Evolutionary conservation across 176 grass and related monocot genomes (phyloP).

Genomic region (Juncus effusus): DNA sequence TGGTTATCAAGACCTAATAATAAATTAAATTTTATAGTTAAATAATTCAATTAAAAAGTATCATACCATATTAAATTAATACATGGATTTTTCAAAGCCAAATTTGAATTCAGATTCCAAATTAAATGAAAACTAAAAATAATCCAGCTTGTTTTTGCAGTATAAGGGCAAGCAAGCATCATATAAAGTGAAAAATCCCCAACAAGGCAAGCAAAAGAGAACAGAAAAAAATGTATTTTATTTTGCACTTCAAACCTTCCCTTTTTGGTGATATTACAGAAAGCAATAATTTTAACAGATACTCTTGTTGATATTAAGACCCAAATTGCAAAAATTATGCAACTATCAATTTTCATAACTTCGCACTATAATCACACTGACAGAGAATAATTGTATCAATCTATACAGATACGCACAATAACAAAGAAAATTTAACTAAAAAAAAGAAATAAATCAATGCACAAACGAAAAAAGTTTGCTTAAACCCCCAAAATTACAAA

Average conservation of each 20-base stretch:
- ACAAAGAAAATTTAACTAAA: not conserved
- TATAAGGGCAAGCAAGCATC: not conserved
- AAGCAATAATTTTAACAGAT: conserved; percentile 2
- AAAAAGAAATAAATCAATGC: not conserved
- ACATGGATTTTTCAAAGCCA: too few relatives aligned
- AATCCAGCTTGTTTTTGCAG: not conserved
- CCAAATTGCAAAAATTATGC: not conserved
- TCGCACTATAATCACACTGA: not conserved
- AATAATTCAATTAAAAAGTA: too few relatives aligned
- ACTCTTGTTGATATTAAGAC: not conserved
- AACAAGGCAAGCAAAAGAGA: not conserved
- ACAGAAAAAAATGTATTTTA: not conserved
- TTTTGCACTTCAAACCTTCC: not conserved
- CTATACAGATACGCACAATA: not conserved
- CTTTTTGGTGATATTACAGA: not conserved
- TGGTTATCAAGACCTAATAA: too few relatives aligned
- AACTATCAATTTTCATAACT: not conserved
- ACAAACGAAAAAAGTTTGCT: too few relatives aligned
- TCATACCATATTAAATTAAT: too few relatives aligned
- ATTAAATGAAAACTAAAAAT: not conserved
- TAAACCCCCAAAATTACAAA: too few relatives aligned
- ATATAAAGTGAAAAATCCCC: not conserved
- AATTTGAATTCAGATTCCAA: too few relatives aligned
- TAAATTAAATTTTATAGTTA: too few relatives aligned
- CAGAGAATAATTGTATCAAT: not conserved